Conservation (phyloP, 306 rosid genomes). For the Lotus japonicus region DNA sequence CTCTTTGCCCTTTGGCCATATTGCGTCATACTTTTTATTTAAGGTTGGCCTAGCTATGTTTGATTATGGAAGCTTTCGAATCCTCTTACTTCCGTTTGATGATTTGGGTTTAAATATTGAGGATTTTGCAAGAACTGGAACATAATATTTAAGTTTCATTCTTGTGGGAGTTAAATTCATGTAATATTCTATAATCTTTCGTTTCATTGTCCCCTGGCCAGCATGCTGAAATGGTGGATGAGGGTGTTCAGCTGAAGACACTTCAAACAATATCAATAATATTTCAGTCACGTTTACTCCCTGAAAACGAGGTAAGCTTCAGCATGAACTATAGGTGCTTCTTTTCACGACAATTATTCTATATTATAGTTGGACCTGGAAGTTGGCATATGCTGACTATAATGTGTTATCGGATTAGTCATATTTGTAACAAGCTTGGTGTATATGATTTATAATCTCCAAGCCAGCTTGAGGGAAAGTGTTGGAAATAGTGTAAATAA, state of each 20-base stretch:
- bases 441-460: too few species aligned
- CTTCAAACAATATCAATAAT: constrained; percentile 89
- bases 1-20: constrained; percentile 8
- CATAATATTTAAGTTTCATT: constrained; percentile 3
- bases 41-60: neutral
- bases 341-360: neutral
- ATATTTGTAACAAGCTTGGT: too few species aligned
- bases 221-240: constrained; percentile 96
- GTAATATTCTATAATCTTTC: constrained; percentile 4
- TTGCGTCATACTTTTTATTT: neutral
- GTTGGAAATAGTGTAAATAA: too few species aligned
- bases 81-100: constrained; percentile 11
- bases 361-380: constrained; percentile 16
- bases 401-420: too few species aligned
- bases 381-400: constrained; percentile 9
- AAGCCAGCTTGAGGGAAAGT: too few species aligned
- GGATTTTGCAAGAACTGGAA: constrained; percentile 12
- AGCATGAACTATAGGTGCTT: neutral
- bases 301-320: constrained; percentile 73
- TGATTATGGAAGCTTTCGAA: neutral
- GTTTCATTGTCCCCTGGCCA: constrained; percentile 30
- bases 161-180: constrained; percentile 1
- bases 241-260: constrained; percentile 90
- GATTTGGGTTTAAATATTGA: neutral
- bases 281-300: constrained; percentile 90